These are phyloP conservation scores for Aspergillus sp. DNA, from an alignment of 2,329 filamentous ascomycete genomes.

Conservation along the genomic window DNA sequence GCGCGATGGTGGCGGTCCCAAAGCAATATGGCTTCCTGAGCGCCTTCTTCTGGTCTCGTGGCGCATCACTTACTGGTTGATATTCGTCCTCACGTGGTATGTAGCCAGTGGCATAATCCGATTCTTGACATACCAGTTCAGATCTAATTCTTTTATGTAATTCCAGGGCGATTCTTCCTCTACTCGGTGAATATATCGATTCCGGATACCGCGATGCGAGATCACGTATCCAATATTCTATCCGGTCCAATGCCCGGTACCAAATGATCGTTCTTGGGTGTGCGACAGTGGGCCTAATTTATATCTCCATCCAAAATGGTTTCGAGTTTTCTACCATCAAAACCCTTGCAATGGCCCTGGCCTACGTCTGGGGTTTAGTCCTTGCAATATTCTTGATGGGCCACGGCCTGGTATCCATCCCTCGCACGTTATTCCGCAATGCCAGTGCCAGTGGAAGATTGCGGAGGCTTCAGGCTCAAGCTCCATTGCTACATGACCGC, in stretches of 20 bases:
- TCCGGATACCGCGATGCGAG: constrained; percentile 87
- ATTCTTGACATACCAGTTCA: background rate
- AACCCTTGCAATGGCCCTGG: constrained; percentile 83
- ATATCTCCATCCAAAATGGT: constrained; percentile 77
- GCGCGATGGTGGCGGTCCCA: constrained; percentile 67
- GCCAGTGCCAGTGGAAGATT: constrained; percentile 74
- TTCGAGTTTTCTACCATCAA: constrained; percentile 73
- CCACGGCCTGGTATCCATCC: constrained; percentile 89
- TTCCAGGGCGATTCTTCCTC: constrained; percentile 78
- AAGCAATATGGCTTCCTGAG: constrained; percentile 84
- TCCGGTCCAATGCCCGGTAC: constrained; percentile 85
- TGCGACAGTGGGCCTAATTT: constrained; percentile 71
- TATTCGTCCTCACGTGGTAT: constrained; percentile 90
- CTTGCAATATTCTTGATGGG: constrained; percentile 97
- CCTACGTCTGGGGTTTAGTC: constrained; percentile 89
- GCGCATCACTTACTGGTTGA: constrained; percentile 97
- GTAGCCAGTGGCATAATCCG: constrained; percentile 20
- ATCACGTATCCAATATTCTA: constrained; percentile 76
- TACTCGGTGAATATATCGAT: constrained; percentile 92
- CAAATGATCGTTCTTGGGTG: constrained; percentile 75
- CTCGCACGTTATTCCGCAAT: constrained; percentile 74
- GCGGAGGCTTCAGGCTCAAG: constrained; percentile 72
- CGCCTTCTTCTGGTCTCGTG: constrained; percentile 80
- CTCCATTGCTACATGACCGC: constrained; percentile 80
- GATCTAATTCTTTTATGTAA: constrained; percentile 8